Evolutionary conservation across 148 eudicot genomes (phyloP), one percentile per base, ranked within the genome.

Genomic region (Chenopodium album): DNA sequence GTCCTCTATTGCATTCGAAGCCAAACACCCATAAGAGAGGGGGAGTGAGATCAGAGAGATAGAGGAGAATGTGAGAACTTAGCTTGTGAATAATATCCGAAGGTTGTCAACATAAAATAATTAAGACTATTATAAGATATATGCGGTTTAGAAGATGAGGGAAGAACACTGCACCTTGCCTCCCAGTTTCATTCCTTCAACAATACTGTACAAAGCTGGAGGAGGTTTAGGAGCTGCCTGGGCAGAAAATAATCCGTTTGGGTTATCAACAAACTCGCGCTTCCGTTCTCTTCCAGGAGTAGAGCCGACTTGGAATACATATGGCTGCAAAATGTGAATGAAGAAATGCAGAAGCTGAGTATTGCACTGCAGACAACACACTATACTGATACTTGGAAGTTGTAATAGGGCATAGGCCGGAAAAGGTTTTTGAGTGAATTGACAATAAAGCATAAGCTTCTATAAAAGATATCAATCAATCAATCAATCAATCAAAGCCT

Each of bases 161-260:
- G 37, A 44, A 41, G 0, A 69, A 17, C 26, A 68, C 4, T 14
- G 13, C 54, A 94, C 99, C 97, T 94, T 97, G 85, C 99, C 99
- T 76, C 98, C 98, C 17, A 94, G 90, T 91, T 84, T 94, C 99
- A 97, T 94, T 82, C 99, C 99, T 90, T 94, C 92, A 52, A 91
- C 88, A 29, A 90, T 79, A 29, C 87, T 78, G 80, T 97, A 97
- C 95, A 97, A 88, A n/a, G 93, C 95, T 17, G 93, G 89, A 59
- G 99, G 99, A 78, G 99, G 99, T 88, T 97, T 97, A 1, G 99
- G 99, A 59, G 99, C 93, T 71, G 99, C 99, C 87, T 97, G 99
- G 54, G 99, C 97, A 59, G 99, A 97, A 89, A 97, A 97, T 73
- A 97, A 83, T 26, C 99, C 98, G 79, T 97, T 97, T 60, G 99